phyloP scores from a whole-genome alignment of 768 basidiomycete species.

The Baorangia bicolor region DNA sequence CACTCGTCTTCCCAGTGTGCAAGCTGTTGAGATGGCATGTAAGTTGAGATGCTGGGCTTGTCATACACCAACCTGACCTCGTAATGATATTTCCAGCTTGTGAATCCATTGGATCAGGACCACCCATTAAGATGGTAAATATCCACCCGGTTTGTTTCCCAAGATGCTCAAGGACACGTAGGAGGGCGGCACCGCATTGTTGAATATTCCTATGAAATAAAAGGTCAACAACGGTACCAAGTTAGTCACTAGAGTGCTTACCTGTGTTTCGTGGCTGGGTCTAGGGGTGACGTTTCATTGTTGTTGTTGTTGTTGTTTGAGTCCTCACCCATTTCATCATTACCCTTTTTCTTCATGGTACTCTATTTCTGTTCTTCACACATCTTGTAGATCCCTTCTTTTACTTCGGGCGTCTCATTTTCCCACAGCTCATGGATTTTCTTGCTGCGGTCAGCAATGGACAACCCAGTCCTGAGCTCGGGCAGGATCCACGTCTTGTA shows the following conservation, averaged over 20 bases:
- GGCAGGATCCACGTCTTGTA: not conserved
- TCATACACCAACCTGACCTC: not conserved
- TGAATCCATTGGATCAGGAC: not conserved
- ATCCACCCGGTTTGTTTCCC: not conserved
- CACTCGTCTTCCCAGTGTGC: not conserved
- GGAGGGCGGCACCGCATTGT: not conserved
- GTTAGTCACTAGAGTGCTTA: too few species aligned
- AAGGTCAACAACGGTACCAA: not conserved
- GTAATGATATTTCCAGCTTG: not conserved
- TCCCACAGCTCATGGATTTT: not conserved
- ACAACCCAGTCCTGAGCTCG: not conserved
- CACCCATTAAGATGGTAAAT: slow-evolving; percentile 5
- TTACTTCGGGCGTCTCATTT: not conserved
- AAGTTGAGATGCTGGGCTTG: not conserved
- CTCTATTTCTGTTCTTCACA: not conserved
- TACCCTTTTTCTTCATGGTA: not conserved
- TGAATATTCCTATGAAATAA: not conserved
- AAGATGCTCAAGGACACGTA: not conserved
- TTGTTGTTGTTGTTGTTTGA: not conserved
- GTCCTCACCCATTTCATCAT: not conserved
- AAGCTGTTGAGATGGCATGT: not conserved
- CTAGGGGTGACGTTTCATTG: too few species aligned
- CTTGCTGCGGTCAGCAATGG: not conserved
- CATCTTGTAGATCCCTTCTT: not conserved
- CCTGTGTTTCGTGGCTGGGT: too few species aligned